Conservation (phyloP, 331 rosid species). For the Saraca asoca region DNA sequence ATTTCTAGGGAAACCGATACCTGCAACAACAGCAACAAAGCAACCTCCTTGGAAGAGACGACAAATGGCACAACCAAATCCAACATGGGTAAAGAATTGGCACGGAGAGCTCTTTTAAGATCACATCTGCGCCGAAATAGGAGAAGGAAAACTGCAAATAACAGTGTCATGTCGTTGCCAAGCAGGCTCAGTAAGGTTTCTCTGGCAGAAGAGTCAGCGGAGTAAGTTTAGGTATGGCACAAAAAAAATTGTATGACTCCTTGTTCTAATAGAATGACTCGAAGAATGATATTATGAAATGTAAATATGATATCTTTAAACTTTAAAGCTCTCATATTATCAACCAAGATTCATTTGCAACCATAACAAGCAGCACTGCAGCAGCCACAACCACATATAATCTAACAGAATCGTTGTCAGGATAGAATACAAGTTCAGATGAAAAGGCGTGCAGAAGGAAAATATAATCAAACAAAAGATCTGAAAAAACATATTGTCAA, state of each 20-base stretch:
- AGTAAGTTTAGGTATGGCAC: slow-evolving; percentile 39
- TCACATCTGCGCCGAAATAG: slow-evolving; percentile 48
- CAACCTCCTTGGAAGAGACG: slow-evolving; percentile 37
- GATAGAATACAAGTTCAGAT: not conserved
- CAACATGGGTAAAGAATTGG: slow-evolving; percentile 54
- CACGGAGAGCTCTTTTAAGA: slow-evolving; percentile 57
- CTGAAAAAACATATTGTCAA: not conserved
- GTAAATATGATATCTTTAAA: slow-evolving; percentile 22
- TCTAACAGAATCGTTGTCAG: too few species aligned
- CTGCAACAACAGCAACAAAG: slow-evolving; percentile 43
- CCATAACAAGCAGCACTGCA: not conserved
- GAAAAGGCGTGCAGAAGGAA: not conserved
- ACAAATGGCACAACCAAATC: slow-evolving; percentile 37
- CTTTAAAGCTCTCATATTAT: slow-evolving; percentile 19
- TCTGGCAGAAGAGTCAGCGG: slow-evolving; percentile 56
- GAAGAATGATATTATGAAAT: slow-evolving; percentile 5
- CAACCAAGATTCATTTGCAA: slow-evolving; percentile 7
- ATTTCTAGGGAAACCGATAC: slow-evolving; percentile 36
- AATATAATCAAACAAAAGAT: not conserved
- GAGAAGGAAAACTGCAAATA: slow-evolving; percentile 38
- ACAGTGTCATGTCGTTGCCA: slow-evolving; percentile 49
- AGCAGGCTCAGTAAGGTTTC: slow-evolving; percentile 76
- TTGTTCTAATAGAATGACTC: slow-evolving; percentile 30
- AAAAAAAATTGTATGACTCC: slow-evolving; percentile 18
- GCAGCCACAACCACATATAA: too few species aligned